Percentiles rank a stretch among this genome's conserved stretches.
phyloP scores from a whole-genome alignment of 257 asterid species.

The Fraxinus excelsior region DNA sequence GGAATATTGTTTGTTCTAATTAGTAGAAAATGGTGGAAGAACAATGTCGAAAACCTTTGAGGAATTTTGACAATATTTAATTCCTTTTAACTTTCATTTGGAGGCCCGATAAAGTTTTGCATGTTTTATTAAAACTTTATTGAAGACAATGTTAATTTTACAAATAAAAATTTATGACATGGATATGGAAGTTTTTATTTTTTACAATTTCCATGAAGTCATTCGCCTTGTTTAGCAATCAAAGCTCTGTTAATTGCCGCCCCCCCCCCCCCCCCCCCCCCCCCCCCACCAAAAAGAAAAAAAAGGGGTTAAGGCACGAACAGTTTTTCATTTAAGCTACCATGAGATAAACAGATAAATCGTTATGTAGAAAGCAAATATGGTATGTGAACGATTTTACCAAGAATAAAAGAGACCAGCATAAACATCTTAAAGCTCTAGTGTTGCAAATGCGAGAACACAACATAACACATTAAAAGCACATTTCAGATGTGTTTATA shows the following conservation, averaged over 20 bases:
- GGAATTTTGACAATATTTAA: too few species aligned
- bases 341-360: slow-evolving; percentile 4
- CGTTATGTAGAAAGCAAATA: neutral
- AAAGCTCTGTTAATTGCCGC: slow-evolving; percentile 81
- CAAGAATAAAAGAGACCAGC: neutral
- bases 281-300: neutral
- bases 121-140: too few species aligned
- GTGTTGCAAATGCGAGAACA: slow-evolving; percentile 6
- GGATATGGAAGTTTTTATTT: too few species aligned
- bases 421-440: slow-evolving; percentile 6
- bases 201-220: slow-evolving; percentile 29
- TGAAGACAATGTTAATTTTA: too few species aligned
- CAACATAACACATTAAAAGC: slow-evolving; percentile 23
- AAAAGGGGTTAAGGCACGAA: slow-evolving; percentile 11
- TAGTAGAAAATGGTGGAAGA: too few species aligned
- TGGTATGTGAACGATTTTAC: neutral
- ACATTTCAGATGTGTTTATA: too few species aligned
- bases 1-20: too few species aligned
- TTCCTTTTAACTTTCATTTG: too few species aligned
- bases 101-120: too few species aligned
- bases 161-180: too few species aligned
- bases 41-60: too few species aligned
- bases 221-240: slow-evolving; percentile 80
- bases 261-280: too few species aligned
- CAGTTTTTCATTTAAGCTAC: slow-evolving; percentile 8